Conservation (phyloP, 2,329 filamentous ascomycete genomes). For the Oidium heveae region DNA sequence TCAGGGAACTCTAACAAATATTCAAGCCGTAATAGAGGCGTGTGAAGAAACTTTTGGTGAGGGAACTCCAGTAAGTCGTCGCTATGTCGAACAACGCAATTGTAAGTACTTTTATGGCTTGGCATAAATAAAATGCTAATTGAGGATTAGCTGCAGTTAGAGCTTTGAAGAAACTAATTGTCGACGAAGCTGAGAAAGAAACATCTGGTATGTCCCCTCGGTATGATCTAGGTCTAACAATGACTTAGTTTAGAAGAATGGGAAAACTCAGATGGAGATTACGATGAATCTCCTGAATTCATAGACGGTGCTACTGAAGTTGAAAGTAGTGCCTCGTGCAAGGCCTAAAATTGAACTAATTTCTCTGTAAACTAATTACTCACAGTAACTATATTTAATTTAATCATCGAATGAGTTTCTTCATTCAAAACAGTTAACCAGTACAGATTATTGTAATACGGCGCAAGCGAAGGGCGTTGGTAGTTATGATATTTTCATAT, state of each 20-base stretch:
- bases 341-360: background rate
- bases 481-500: background rate
- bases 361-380: background rate
- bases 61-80: background rate
- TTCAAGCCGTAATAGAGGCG: constrained; percentile 8
- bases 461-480: background rate
- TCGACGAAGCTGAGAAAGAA: constrained; percentile 16
- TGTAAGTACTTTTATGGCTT: background rate
- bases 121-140: too few species aligned
- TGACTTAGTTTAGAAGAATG: constrained; percentile 9
- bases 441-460: background rate
- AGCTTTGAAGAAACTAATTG: constrained; percentile 10
- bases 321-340: background rate
- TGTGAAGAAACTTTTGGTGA: constrained; percentile 7
- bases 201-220: constrained; percentile 14
- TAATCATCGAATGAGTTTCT: background rate
- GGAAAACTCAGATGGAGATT: constrained; percentile 13
- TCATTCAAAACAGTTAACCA: background rate
- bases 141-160: constrained; percentile 8
- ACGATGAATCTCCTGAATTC: constrained; percentile 26
- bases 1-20: constrained; percentile 8
- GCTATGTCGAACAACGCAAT: background rate
- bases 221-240: background rate
- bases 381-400: background rate
- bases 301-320: constrained; percentile 20